Percentiles rank a stretch among this genome's conserved stretches.
Conservation (phyloP, 1,284 basidiomycete genomes). For the Ganoderma boninense region DNA sequence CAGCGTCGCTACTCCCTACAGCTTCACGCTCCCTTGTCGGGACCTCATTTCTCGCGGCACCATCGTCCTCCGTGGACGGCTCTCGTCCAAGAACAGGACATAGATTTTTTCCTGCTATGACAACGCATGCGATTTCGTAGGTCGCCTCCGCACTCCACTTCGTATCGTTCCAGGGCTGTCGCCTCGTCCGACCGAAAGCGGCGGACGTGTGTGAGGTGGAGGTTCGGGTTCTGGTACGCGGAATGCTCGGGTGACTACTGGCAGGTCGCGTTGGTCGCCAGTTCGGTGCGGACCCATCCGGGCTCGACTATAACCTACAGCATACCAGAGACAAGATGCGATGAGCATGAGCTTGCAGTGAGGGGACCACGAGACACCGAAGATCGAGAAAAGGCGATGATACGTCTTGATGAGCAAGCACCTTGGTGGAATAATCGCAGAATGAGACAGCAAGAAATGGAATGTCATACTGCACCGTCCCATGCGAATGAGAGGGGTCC, state of each 20-base stretch:
- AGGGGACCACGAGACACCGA: too few relatives aligned
- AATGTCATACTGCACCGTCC: too few relatives aligned
- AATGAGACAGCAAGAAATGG: too few relatives aligned
- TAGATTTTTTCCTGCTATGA: not conserved
- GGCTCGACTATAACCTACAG: slow-evolving; percentile 17
- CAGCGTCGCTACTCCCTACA: not conserved
- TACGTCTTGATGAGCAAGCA: too few relatives aligned
- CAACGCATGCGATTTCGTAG: slow-evolving; percentile 17
- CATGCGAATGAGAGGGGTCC: too few relatives aligned
- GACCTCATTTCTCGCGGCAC: not conserved
- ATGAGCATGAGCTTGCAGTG: slow-evolving; percentile 36
- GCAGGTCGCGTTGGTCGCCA: slow-evolving; percentile 1
- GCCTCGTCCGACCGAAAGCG: not conserved
- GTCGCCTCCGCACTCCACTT: slow-evolving; percentile 19
- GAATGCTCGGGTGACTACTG: slow-evolving; percentile 20
- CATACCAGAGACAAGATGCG: too few relatives aligned
- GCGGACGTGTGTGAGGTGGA: slow-evolving; percentile 13
- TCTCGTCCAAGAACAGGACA: not conserved
- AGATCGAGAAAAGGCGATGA: too few relatives aligned
- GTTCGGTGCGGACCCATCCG: slow-evolving; percentile 11
- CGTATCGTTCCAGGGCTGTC: slow-evolving; percentile 9
- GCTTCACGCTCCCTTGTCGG: not conserved
- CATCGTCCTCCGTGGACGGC: too few relatives aligned
- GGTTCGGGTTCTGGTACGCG: slow-evolving; percentile 22
- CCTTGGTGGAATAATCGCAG: too few relatives aligned